Evolutionary conservation across 1,284 basidiomycete species (phyloP), one percentile per base, ranked within the genome.

Genomic region (Trichosporon sp.): DNA sequence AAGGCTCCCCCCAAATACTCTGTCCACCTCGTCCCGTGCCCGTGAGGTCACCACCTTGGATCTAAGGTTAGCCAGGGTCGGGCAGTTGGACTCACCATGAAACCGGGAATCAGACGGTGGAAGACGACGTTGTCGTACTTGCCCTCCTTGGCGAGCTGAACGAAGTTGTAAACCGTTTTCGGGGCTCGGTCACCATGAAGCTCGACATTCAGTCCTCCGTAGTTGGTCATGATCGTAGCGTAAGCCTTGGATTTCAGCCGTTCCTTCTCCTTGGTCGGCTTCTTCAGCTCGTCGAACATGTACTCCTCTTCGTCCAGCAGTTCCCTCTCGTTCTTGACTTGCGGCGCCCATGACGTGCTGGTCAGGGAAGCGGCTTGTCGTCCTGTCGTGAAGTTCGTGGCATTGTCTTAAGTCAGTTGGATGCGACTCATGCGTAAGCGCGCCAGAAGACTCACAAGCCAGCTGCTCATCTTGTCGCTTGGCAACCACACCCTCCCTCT

Each of bases 121-220:
- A 99, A 99, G 38, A 80, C 73, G 16, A 80, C 79, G 70, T 93
- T 86, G 77, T 98, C 91, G 81, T 98, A 99, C 77, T 95, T 94
- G 2, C 95, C 94, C 43, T 90, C 86, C 75, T 90, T 89, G 0
- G 95, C 94, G 4, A 98, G 88, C 90, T 92, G 92, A 19, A 99
- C 85, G 84, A 98, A 99, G 84, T 99, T 99, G 84, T 98, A 99
- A 78, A 95, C 96, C 0, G 96, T 98, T 85, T 96, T 96, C 0
- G 96, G 96, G 5, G 96, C 96, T 90, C 94, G 72, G 70, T 78
- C 78, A 31, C 76, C 79, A 79, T 91, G 96, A 14, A 99, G 86
- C 83, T 99, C 96, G 26, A 98, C 78, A 78, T 98, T 98, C 70
- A 99, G 85, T 68, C 91, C 90, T 14, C 95, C 96, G 19, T 94